Evolutionary conservation across 257 asterid genomes (phyloP), one percentile per base, ranked within the genome.

Genomic region (Nicotiana tabacum): DNA sequence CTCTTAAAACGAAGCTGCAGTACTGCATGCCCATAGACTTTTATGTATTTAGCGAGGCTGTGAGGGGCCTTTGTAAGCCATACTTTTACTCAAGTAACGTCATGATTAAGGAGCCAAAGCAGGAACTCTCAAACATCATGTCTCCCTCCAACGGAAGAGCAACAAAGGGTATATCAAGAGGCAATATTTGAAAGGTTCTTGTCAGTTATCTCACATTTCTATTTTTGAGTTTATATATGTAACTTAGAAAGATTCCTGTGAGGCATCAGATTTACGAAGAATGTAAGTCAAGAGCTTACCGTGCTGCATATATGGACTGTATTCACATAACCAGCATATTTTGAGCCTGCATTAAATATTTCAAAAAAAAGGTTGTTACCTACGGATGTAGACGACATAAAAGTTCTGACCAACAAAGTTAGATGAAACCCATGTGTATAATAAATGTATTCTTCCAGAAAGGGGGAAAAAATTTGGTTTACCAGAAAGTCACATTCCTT

Each of bases 311-410:
- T 82, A 77, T 95, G 95, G 92, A 95, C 90, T 62, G 98, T 78
- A 86, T 90, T 92, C n/a, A 95, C 93, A 82, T 95, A 95, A 3
- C 98, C 99, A 83, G 97, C 99, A 81, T 86, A 95, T 67, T 94
- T 95, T 83, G 99, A 95, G 86, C 97, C 99, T 95, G 92, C 82
- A 88, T 77, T 72, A 29, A 51, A 78, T 65, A 43, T 39, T 39
- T 43, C 2, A 65, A 24, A 64, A 81, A 56, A 81, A 56, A n/a
- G 66, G 3, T 46, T 48, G 27, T 74, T 16, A 74, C 15, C 64
- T 1, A 48, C 16, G 29, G 15, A 18, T 46, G 27, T 74, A 74
- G 61, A 46, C 15, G 2, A 27, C 35, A 48, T 56, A 68, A 56
- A 17, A 70, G 39, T 48, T 74, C 62, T 18, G 27, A 51, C 62